phyloP scores from a whole-genome alignment of 768 basidiomycete species.

The Trametes maxima region DNA sequence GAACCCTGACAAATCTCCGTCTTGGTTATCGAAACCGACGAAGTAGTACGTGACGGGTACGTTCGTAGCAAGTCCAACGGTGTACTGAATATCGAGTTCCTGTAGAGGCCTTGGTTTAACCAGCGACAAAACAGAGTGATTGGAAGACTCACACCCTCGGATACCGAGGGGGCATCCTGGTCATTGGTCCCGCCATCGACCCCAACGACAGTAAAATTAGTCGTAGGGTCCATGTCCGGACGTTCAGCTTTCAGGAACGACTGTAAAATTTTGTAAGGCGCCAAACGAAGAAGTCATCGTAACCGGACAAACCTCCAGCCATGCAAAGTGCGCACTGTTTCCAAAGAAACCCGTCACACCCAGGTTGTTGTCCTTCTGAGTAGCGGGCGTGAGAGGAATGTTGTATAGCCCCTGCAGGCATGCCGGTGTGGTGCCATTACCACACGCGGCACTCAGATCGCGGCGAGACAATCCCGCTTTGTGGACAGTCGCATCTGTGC shows the following conservation, averaged over 20 bases:
- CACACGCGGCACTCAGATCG: constrained; percentile 23
- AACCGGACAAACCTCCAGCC: constrained; percentile 18
- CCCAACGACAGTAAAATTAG: constrained; percentile 30
- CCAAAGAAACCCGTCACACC: constrained; percentile 35
- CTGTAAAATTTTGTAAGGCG: constrained; percentile 37
- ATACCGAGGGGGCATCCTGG: constrained; percentile 1
- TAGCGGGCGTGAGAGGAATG: constrained; percentile 35
- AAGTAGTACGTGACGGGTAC: constrained; percentile 38
- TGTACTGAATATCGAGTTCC: constrained; percentile 41
- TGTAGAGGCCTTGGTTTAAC: constrained; percentile 1
- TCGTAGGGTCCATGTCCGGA: constrained; percentile 29
- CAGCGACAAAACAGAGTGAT: too few relatives aligned
- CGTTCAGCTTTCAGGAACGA: constrained; percentile 30
- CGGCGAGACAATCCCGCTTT: neutral
- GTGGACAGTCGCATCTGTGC: neutral
- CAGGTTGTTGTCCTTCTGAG: constrained; percentile 25
- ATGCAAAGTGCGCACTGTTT: constrained; percentile 26
- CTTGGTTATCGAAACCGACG: constrained; percentile 31
- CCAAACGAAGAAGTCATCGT: constrained; percentile 25
- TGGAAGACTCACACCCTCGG: constrained; percentile 56
- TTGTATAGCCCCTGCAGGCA: constrained; percentile 37
- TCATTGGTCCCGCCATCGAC: constrained; percentile 32
- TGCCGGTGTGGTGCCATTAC: constrained; percentile 25
- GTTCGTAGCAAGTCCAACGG: constrained; percentile 34
- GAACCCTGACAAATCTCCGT: constrained; percentile 35